Conservation (phyloP, 148 eudicot species). For the Silene conica region DNA sequence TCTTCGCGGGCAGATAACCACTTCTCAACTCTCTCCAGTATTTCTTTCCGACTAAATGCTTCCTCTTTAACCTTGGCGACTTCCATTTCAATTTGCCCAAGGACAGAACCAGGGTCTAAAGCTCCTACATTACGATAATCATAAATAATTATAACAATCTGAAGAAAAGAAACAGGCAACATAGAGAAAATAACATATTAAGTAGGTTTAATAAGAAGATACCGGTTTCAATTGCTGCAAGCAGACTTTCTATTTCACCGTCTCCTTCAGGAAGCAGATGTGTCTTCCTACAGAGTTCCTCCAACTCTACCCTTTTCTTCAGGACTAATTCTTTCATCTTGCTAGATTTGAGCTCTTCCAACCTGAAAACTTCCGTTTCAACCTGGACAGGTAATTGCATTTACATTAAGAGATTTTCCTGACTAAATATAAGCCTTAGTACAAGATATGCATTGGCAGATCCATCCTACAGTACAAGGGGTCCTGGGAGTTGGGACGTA, state of each 20-base stretch:
- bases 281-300: constrained; percentile 71
- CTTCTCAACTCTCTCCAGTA: constrained; percentile 85
- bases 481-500: too few species aligned
- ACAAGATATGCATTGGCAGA: background rate
- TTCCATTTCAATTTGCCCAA: constrained; percentile 68
- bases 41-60: constrained; percentile 86
- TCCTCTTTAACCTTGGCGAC: constrained; percentile 83
- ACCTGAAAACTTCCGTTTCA: constrained; percentile 63
- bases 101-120: constrained; percentile 63
- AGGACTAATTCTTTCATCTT: constrained; percentile 89
- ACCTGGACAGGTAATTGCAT: constrained; percentile 38
- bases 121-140: constrained; percentile 58
- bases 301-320: constrained; percentile 81
- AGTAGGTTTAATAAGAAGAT: constrained; percentile 3
- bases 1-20: constrained; percentile 88
- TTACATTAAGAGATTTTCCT: background rate
- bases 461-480: background rate
- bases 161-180: background rate
- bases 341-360: constrained; percentile 78
- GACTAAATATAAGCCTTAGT: background rate
- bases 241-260: constrained; percentile 46
- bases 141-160: too few species aligned
- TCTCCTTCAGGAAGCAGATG: constrained; percentile 63
- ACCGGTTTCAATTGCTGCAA: constrained; percentile 80
- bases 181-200: background rate